phyloP scores from a whole-genome alignment of 768 basidiomycete genomes.

The Mycena sanguinolenta region DNA sequence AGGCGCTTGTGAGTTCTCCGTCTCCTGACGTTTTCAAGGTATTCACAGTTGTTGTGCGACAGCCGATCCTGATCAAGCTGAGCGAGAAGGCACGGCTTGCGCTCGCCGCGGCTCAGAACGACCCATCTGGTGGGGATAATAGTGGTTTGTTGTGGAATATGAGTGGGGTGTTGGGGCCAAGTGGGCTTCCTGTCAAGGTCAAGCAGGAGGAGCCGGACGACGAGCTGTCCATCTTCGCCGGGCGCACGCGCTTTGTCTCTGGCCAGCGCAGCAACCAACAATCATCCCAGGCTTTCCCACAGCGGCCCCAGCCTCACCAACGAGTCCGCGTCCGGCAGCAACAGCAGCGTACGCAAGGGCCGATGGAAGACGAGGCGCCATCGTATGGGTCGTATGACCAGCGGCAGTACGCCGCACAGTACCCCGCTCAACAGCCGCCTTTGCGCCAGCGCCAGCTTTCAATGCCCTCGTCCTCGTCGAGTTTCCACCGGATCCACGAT shows the following conservation, averaged over 20 bases:
- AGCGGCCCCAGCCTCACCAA: conserved; percentile 10
- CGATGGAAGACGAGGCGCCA: conserved; percentile 29
- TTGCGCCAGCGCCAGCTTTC: conserved; percentile 33
- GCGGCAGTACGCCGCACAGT: conserved; percentile 14
- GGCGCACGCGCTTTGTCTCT: conserved; percentile 73
- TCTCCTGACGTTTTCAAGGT: not conserved
- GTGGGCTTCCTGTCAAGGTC: conserved; percentile 34
- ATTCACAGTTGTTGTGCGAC: not conserved
- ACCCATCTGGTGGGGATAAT: conserved; percentile 48
- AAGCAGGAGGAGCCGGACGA: conserved; percentile 70
- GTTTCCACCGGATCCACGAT: conserved; percentile 20
- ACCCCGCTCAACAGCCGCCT: conserved; percentile 27
- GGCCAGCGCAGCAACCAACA: conserved; percentile 50
- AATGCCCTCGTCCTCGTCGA: conserved; percentile 37
- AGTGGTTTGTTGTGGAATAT: conserved; percentile 65
- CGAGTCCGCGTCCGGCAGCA: conserved; percentile 27
- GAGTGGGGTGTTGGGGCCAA: conserved; percentile 34
- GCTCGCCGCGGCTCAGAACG: conserved; percentile 58
- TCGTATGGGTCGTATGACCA: conserved; percentile 28
- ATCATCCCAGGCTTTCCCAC: conserved; percentile 16
- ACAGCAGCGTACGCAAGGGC: conserved; percentile 37
- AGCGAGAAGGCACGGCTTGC: conserved; percentile 77
- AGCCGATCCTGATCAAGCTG: conserved; percentile 74
- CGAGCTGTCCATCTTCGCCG: conserved; percentile 78
- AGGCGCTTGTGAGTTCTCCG: conserved; percentile 66